These are phyloP conservation scores for Exophiala bonariae DNA, from an alignment of 2,329 filamentous ascomycete genomes.

Conservation along the genomic window DNA sequence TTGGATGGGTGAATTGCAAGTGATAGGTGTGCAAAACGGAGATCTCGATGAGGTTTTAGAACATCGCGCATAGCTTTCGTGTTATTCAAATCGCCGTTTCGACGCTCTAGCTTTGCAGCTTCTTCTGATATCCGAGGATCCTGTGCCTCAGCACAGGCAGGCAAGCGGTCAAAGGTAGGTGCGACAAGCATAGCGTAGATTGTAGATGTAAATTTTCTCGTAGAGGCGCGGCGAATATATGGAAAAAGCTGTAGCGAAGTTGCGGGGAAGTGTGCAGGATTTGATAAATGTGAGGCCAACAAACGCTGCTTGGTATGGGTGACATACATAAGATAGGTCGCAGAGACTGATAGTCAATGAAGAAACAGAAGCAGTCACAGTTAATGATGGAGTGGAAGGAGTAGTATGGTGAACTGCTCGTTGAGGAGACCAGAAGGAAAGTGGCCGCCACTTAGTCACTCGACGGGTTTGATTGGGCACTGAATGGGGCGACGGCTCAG, in stretches of 20 bases:
- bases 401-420: too few species aligned
- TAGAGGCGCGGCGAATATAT: neutral
- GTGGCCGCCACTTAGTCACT: neutral
- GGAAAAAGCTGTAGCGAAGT: neutral
- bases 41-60: slow-evolving; percentile 10
- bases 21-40: slow-evolving; percentile 28
- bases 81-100: slow-evolving; percentile 20
- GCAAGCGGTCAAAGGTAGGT: neutral
- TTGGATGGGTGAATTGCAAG: slow-evolving; percentile 48
- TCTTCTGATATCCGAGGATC: neutral
- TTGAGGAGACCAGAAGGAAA: too few species aligned
- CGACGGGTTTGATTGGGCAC: neutral
- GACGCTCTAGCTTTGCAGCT: neutral
- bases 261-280: neutral
- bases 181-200: neutral
- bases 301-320: neutral
- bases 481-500: neutral
- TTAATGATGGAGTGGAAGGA: neutral
- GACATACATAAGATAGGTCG: neutral
- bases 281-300: neutral
- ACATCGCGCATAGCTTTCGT: slow-evolving; percentile 13
- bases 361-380: too few species aligned
- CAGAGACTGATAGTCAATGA: too few species aligned
- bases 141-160: slow-evolving; percentile 5
- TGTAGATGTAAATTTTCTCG: neutral